These are phyloP conservation scores for Voacanga thouarsii DNA, from an alignment of 257 asterid species.

Conservation along the genomic window DNA sequence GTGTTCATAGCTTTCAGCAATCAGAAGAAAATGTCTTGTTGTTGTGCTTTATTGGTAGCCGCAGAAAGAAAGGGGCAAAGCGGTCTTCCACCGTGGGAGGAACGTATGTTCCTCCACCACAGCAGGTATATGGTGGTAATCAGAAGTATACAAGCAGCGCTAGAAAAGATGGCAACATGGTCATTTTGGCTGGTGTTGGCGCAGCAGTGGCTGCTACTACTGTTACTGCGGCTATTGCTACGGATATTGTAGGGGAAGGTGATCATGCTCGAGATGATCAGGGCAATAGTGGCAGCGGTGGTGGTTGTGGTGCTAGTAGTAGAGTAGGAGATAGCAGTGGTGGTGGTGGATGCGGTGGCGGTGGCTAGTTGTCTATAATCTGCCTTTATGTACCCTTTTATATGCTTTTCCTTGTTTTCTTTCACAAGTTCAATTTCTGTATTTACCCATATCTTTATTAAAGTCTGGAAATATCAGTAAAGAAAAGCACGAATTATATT, in stretches of 20 bases:
- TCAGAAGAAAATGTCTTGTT: slow-evolving; percentile 14
- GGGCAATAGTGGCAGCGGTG: background rate
- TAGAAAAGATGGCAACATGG: slow-evolving; percentile 18
- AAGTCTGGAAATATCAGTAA: too few species aligned
- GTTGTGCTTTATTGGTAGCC: slow-evolving; percentile 11
- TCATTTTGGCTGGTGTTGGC: slow-evolving; percentile 18
- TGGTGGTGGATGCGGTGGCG: too few species aligned
- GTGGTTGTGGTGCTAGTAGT: too few species aligned
- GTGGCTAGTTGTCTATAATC: background rate
- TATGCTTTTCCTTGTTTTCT: too few species aligned
- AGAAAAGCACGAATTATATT: too few species aligned
- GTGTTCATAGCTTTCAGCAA: background rate
- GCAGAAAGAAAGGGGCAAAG: background rate
- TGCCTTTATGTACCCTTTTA: too few species aligned
- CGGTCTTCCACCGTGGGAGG: background rate
- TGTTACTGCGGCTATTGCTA: slow-evolving; percentile 7
- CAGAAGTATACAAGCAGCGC: background rate
- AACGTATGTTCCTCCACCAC: background rate
- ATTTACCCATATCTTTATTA: too few species aligned
- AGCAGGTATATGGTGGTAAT: background rate
- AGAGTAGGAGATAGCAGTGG: too few species aligned
- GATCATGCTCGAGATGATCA: background rate
- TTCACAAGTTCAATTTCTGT: too few species aligned
- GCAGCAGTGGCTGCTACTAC: slow-evolving; percentile 35
- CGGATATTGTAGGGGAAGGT: background rate